Conservation (phyloP, 1,284 basidiomycete species). For the Leccinum insigne region DNA sequence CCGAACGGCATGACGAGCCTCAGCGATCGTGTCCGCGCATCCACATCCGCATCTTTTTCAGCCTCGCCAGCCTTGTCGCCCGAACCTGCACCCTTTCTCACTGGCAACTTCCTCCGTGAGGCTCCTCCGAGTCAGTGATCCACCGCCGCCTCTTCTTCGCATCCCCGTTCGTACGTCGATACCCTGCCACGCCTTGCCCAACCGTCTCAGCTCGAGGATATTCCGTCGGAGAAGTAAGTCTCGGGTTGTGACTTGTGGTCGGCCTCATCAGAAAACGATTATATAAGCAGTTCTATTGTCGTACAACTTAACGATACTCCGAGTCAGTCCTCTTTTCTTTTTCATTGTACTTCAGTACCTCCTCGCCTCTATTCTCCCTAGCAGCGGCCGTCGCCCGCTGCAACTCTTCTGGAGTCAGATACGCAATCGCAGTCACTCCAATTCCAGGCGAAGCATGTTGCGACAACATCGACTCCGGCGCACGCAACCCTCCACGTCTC, state of each 20-base stretch:
- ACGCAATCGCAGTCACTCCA: slow-evolving; percentile 25
- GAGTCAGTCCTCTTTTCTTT: slow-evolving; percentile 32
- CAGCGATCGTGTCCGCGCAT: slow-evolving; percentile 56
- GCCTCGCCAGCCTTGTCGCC: neutral
- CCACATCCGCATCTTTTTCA: slow-evolving; percentile 37
- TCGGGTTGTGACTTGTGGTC: no score
- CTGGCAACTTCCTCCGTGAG: slow-evolving; percentile 35
- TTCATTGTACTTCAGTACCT: slow-evolving; percentile 4
- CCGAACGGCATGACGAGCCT: slow-evolving; percentile 74
- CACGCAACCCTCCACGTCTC: slow-evolving; percentile 57
- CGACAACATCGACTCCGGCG: slow-evolving; percentile 56
- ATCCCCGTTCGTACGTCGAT: slow-evolving; percentile 89
- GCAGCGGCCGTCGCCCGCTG: slow-evolving; percentile 19
- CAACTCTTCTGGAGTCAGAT: slow-evolving; percentile 23
- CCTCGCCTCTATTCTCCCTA: slow-evolving; percentile 12
- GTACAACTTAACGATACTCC: slow-evolving; percentile 42
- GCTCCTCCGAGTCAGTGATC: slow-evolving; percentile 46
- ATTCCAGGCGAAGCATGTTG: slow-evolving; percentile 41
- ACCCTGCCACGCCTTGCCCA: slow-evolving; percentile 75
- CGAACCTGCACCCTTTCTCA: slow-evolving; percentile 44
- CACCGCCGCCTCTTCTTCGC: slow-evolving; percentile 68
- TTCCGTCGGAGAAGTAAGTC: no score
- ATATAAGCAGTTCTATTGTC: no score
- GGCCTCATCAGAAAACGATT: no score
- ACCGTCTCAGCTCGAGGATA: slow-evolving; percentile 79